These are phyloP conservation scores for Hypsizygus marmoreus DNA, from an alignment of 768 basidiomycete genomes.

Conservation along the genomic window DNA sequence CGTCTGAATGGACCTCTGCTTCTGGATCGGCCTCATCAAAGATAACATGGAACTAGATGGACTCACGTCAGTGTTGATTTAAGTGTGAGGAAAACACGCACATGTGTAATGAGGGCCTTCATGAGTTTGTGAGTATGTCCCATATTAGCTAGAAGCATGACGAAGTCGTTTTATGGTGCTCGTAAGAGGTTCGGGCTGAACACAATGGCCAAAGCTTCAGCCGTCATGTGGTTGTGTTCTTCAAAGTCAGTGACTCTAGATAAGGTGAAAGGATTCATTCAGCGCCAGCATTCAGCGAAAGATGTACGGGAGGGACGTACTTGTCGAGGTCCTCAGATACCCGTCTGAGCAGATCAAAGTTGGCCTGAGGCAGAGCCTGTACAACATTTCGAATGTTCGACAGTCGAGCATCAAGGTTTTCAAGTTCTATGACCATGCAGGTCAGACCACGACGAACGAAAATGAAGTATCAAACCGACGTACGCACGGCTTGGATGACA, in stretches of 20 bases:
- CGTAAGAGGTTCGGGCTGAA: conserved; percentile 82
- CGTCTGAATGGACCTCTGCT: conserved; percentile 61
- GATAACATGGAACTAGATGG: conserved; percentile 58
- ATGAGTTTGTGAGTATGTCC: conserved; percentile 74
- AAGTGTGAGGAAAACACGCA: conserved; percentile 35
- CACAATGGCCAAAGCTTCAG: conserved; percentile 81
- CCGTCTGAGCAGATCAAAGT: conserved; percentile 79
- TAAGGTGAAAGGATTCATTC: no score
- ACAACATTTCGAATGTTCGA: conserved; percentile 66
- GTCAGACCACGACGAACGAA: not conserved
- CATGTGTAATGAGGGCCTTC: conserved; percentile 75
- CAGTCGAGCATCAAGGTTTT: conserved; percentile 69
- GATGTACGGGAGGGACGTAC: no score
- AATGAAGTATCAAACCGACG: conserved; percentile 29
- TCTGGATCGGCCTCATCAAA: conserved; percentile 73
- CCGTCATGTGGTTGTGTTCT: conserved; percentile 89
- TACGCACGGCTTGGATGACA: conserved; percentile 74
- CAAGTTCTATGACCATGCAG: conserved; percentile 49
- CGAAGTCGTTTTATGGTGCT: conserved; percentile 78
- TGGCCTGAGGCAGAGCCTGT: conserved; percentile 65
- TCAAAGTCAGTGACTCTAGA: conserved; percentile 90
- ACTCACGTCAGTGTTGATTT: not conserved
- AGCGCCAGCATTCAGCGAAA: no score
- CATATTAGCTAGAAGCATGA: conserved; percentile 80
- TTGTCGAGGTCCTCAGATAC: conserved; percentile 86